These are phyloP conservation scores for Ustilago curta DNA, from an alignment of 1,284 basidiomycete genomes.

Conservation along the genomic window DNA sequence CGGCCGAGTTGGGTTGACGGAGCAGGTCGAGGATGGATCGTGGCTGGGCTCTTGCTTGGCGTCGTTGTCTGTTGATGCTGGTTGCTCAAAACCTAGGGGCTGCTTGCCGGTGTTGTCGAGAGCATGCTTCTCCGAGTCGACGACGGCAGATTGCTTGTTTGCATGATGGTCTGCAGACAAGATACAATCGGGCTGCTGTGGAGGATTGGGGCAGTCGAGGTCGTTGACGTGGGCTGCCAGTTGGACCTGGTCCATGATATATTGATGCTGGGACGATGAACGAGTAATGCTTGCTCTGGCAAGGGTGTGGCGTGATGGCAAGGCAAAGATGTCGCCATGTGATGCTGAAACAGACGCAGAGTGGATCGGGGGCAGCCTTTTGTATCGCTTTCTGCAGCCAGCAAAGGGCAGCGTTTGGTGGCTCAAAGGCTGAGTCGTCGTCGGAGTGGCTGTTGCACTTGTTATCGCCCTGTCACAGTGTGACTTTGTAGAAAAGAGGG, in stretches of 20 bases:
- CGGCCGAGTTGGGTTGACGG: not conserved
- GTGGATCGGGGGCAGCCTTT: not conserved
- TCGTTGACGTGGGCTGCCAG: constrained; percentile 20
- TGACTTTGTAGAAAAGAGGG: constrained; percentile 7
- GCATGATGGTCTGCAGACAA: not conserved
- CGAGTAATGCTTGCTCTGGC: not conserved
- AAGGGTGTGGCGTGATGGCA: constrained; percentile 14
- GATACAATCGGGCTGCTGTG: constrained; percentile 1
- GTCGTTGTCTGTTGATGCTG: not conserved
- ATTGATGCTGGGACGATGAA: not conserved
- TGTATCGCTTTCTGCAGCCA: not conserved
- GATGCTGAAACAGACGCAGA: not conserved
- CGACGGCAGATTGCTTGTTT: not conserved
- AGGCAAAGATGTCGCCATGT: constrained; percentile 12
- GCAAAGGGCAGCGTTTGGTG: not conserved
- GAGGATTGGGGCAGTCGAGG: constrained; percentile 8
- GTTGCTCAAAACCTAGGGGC: not conserved
- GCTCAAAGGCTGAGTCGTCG: not conserved
- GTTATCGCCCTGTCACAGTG: not conserved
- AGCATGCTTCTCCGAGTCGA: constrained; percentile 8
- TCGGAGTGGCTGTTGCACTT: not conserved
- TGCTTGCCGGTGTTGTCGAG: not conserved
- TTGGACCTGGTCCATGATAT: constrained; percentile 37
- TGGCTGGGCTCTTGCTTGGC: not conserved
- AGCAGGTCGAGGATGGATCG: not conserved